Evolutionary conservation across 2,329 filamentous ascomycete species (phyloP), one percentile per base, ranked within the genome.

Genomic region (Lecanicillium sp.): DNA sequence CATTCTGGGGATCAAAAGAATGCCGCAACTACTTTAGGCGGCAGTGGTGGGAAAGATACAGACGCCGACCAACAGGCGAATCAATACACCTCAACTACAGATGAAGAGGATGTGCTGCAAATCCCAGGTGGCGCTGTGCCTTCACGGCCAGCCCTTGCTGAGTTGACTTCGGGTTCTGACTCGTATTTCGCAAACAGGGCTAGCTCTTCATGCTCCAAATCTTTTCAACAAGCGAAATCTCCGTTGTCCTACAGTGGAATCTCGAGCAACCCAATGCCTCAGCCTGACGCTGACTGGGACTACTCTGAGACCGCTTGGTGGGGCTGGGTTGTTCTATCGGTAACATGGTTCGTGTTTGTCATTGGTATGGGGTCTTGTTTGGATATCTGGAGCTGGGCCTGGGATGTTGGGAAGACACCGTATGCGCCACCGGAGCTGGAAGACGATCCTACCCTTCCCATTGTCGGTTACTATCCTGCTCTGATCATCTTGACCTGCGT

Each of bases 381-480:
- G 33, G 90, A 85, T 17, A 79, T 97, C 17, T 98, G 92, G 92
- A 92, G 82, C 60, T 98, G 92, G 92, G 92, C 92, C 3, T 98
- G 92, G 92, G 90, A 97, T 65, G 90, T 97, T 2, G 90, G 90
- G 33, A 88, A 90, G 60, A 96, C 88, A 25, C 90, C 90, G 0
- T 95, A 95, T 61, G 90, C 90, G 39, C 90, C 90, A 36, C 90
- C 90, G 4, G 90, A 97, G 64, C 71, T 97, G 31, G 89, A 96
- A 60, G 88, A 97, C 60, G 92, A 98, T 61, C 82, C 85, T 6
- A 97, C 90, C 3, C 63, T 98, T 51, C 92, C 92, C 3, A 95
- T 98, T 53, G 86, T 94, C 10, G 92, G 94, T 9, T 98, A 98
- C 62, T 98, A 98, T 63, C 92, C 92, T 17, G 87, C 89, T 10